phyloP scores from a whole-genome alignment of 176 grass and related monocot species.

The Avena insularis region DNA sequence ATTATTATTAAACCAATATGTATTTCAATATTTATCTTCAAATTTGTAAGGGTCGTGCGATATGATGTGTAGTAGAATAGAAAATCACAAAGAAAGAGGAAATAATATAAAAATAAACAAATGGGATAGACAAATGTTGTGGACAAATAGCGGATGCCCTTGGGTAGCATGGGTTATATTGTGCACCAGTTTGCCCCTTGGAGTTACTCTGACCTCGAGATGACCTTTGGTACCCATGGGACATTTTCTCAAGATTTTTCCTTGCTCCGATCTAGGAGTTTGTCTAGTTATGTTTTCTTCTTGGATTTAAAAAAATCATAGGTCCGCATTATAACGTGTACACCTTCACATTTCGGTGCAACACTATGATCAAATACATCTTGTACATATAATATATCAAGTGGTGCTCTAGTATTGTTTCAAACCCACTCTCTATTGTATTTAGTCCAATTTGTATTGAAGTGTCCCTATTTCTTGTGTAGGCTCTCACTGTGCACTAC shows the following conservation, averaged over 20 bases:
- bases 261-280: too few species aligned
- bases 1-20: background rate
- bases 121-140: background rate
- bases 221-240: too few species aligned
- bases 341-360: background rate
- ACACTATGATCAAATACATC: background rate
- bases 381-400: background rate
- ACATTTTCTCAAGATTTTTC: too few species aligned
- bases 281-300: too few species aligned
- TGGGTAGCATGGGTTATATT: background rate
- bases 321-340: background rate
- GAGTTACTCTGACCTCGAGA: too few species aligned
- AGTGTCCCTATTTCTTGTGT: background rate
- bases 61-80: background rate
- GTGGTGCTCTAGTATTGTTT: background rate
- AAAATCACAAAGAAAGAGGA: background rate
- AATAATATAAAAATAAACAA: background rate
- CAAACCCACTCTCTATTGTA: background rate
- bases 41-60: background rate
- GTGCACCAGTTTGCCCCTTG: background rate
- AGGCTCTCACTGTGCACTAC: background rate
- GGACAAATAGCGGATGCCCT: background rate
- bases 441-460: background rate
- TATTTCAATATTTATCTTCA: background rate
- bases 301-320: too few species aligned